phyloP scores from a whole-genome alignment of 495 filamentous ascomycete genomes.

The Rhypophila decipiens region DNA sequence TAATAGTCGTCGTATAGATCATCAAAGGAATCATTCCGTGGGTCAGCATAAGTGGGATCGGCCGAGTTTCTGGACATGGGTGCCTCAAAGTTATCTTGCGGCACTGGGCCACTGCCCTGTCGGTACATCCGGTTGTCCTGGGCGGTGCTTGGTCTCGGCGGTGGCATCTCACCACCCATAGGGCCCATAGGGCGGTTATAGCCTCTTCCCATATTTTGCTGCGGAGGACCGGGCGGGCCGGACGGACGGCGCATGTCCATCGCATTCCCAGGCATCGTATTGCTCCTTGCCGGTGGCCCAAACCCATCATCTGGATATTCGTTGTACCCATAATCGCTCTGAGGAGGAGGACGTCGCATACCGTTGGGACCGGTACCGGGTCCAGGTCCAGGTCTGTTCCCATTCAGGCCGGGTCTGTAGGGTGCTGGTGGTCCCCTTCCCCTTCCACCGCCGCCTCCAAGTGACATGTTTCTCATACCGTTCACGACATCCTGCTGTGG shows the following conservation, averaged over 20 bases:
- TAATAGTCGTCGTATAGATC: constrained; percentile 55
- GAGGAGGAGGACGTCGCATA: constrained; percentile 23
- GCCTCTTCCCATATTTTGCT: constrained; percentile 31
- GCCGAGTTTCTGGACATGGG: constrained; percentile 14
- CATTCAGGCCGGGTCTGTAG: too few relatives aligned
- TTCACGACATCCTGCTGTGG: constrained; percentile 49
- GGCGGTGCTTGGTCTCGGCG: constrained; percentile 39
- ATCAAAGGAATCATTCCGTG: constrained; percentile 33
- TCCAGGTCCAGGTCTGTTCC: constrained; percentile 22
- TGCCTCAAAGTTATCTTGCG: constrained; percentile 22
- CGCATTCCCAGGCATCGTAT: constrained; percentile 47
- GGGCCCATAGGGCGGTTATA: constrained; percentile 39
- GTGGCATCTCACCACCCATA: too few relatives aligned
- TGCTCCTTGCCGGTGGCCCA: constrained; percentile 40
- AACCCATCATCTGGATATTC: constrained; percentile 30
- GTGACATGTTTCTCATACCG: constrained; percentile 30
- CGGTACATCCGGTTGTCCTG: constrained; percentile 41
- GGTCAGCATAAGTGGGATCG: constrained; percentile 12
- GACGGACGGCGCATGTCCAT: constrained; percentile 27
- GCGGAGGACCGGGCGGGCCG: constrained; percentile 25
- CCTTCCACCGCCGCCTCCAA: constrained; percentile 9
- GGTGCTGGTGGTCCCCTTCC: constrained; percentile 21
- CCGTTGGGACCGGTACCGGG: constrained; percentile 20
- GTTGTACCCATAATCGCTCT: constrained; percentile 24
- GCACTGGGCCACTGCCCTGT: constrained; percentile 32